Percentiles rank a stretch among this genome's conserved stretches.
Conservation (phyloP, 169 alveolate genomes). For the Plasmodium coatneyi region DNA sequence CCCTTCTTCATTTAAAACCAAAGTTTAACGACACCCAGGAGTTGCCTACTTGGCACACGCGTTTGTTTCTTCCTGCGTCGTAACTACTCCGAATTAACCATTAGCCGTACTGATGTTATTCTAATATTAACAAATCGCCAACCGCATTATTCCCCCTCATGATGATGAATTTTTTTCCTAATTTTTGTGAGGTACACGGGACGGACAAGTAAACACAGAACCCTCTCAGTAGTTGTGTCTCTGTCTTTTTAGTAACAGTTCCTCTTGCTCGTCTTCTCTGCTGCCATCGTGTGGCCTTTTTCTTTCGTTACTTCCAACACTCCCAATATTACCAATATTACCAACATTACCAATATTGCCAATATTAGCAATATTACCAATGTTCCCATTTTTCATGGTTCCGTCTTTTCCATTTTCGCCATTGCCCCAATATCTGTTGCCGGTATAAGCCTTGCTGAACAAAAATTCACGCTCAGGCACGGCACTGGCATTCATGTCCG, state of each 20-base stretch:
- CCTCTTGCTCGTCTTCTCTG: not conserved
- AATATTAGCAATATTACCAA: too few relatives aligned
- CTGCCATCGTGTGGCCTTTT: constrained; percentile 8
- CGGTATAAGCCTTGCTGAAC: constrained; percentile 27
- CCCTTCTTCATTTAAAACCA: not conserved
- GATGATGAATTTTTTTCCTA: not conserved
- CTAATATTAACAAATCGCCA: not conserved
- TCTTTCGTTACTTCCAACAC: constrained; percentile 15
- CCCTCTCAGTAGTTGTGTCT: not conserved
- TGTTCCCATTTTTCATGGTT: not conserved
- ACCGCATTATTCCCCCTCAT: not conserved
- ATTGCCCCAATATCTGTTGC: not conserved
- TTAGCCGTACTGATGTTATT: not conserved
- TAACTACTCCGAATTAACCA: not conserved
- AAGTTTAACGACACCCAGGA: not conserved
- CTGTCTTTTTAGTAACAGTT: not conserved
- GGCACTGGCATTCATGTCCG: not conserved
- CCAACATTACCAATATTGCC: too few relatives aligned
- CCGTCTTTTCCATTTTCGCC: not conserved
- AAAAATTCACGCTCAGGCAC: not conserved
- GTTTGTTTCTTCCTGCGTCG: not conserved
- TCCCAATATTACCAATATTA: not conserved
- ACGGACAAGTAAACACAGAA: not conserved
- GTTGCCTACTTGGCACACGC: not conserved
- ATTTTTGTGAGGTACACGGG: not conserved